Evolutionary conservation across 257 asterid species (phyloP), one percentile per base, ranked within the genome.

Genomic region (Jacaranda copaia): DNA sequence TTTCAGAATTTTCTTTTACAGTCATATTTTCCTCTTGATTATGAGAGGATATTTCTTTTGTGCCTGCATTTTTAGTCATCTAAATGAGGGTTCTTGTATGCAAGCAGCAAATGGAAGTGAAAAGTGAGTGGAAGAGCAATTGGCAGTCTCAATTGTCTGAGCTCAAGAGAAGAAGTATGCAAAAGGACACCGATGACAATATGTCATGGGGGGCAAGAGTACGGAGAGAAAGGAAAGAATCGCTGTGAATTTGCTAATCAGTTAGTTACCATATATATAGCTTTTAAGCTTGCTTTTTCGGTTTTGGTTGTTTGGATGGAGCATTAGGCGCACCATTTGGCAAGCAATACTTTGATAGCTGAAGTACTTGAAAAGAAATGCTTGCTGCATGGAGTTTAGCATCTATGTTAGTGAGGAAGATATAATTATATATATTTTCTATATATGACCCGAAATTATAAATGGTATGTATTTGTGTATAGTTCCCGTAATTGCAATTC

Each of bases 201-300:
- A 87, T 77, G 86, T 93, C 98, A 1, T 93, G 98, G 97, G 97
- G 87, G 0, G 97, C 94, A 8, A 81, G 87, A 71, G 81, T 93
- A 83, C 94, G 96, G 25, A 75, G 82, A 84, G 90, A 83, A 84
- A 88, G 88, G 70, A 76, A 80, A 12, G 85, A 83, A 70, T 7
- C 74, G 2, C 85, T 80, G 5, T 79, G 68, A 75, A 15, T 25
- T 77, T 62, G 48, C 35, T 32, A 16, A 62, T 45, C 56, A 14
- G 9, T 16, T 39, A 0, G 8, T 39, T 9, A 20, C 6, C n/a
- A 25, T 58, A 70, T 80, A 70, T 40, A 71, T 72, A 45, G 25
- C 8, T 20, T 58, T 15, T 71, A 68, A 11, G 35, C 13, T 51
- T 25, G 20, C 70, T 43, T 57, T 19, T 63, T 11, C 25, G 8